Percentiles rank a stretch among this genome's conserved stretches.
phyloP scores from a whole-genome alignment of 768 basidiomycete species.

The Kwoniella newhampshirensis region DNA sequence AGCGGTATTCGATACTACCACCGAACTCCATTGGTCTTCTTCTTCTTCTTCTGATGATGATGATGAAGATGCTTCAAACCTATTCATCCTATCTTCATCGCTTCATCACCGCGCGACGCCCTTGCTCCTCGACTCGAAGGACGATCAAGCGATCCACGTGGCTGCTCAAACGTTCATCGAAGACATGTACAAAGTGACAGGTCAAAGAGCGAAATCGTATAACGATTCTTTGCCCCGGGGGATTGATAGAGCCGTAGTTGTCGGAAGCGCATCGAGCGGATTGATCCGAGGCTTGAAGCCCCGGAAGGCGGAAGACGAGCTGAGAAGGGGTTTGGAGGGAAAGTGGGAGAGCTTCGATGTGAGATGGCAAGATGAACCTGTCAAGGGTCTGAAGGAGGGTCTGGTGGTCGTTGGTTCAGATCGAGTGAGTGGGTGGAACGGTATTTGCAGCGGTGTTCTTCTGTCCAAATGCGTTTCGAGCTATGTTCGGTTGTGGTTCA shows the following conservation, averaged over 20 bases:
- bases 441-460: too few species aligned
- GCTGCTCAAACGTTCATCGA: constrained; percentile 64
- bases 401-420: constrained; percentile 71
- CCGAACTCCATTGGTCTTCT: too few species aligned
- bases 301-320: constrained; percentile 56
- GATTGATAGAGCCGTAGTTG: constrained; percentile 57
- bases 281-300: constrained; percentile 60
- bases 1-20: not conserved
- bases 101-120: constrained; percentile 17
- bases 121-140: constrained; percentile 35
- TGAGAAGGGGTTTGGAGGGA: constrained; percentile 60
- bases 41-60: not conserved
- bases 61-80: not conserved
- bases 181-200: constrained; percentile 66
- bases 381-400: constrained; percentile 63
- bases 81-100: constrained; percentile 14
- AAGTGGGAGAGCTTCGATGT: constrained; percentile 68
- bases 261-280: constrained; percentile 67
- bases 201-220: constrained; percentile 58
- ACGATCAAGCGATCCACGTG: constrained; percentile 42
- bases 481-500: too few species aligned
- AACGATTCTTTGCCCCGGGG: constrained; percentile 59
- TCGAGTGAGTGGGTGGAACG: constrained; percentile 53
- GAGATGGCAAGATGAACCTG: constrained; percentile 60
- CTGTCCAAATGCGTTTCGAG: too few species aligned